A percentile compares a stretch with the other conserved stretches of the same genome.
These are phyloP conservation scores for Parastagonospora nodorum DNA, from an alignment of 2,329 filamentous ascomycete genomes.

Conservation along the genomic window DNA sequence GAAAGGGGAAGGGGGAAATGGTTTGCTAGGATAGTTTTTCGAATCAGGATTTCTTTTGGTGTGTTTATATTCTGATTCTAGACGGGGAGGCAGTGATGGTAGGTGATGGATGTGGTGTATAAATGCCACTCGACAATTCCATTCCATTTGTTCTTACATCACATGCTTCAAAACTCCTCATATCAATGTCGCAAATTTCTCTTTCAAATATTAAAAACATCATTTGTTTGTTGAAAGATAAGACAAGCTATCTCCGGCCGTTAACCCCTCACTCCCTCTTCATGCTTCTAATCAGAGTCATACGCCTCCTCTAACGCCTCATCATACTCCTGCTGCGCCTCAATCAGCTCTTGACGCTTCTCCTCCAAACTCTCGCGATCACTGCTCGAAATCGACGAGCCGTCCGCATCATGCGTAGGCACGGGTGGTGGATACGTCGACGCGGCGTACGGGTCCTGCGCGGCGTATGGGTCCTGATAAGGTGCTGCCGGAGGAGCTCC, in stretches of 20 bases:
- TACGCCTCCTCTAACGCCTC: constrained; percentile 51
- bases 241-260: background rate
- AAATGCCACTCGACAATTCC: background rate
- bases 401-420: constrained; percentile 50
- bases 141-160: background rate
- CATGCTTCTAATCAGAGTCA: constrained; percentile 10
- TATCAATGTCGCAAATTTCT: too few relatives aligned
- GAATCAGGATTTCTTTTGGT: background rate
- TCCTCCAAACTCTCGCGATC: constrained; percentile 54
- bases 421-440: constrained; percentile 36
- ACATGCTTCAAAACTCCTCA: background rate
- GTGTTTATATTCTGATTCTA: too few relatives aligned
- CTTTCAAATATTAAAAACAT: too few relatives aligned
- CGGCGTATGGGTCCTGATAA: too few relatives aligned
- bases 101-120: background rate
- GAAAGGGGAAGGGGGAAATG: background rate
- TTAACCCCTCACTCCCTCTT: background rate
- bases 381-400: constrained; percentile 46
- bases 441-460: constrained; percentile 11
- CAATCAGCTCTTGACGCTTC: constrained; percentile 59
- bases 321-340: constrained; percentile 58
- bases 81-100: too few relatives aligned
- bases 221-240: background rate
- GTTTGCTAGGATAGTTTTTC: background rate
- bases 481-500: constrained; percentile 16